Percentiles rank a stretch among this genome's conserved stretches.
Conservation (phyloP, 1,284 basidiomycete genomes). For the Trichosporon coremiiforme region DNA sequence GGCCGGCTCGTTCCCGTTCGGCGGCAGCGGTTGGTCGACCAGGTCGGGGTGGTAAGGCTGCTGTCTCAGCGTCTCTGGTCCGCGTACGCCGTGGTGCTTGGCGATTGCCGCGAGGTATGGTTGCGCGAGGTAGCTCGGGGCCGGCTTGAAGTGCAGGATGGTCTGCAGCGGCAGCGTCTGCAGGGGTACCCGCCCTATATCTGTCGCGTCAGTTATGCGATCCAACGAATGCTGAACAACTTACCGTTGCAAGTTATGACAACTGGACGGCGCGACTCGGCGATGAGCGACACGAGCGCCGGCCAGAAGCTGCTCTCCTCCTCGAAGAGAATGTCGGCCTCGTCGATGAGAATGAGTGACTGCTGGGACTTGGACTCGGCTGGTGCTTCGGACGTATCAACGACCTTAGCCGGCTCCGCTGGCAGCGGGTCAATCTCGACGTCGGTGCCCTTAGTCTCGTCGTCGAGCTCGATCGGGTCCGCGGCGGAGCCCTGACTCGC, state of each 20-base stretch:
- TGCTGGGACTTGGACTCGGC: conserved; percentile 58
- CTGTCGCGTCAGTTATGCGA: conserved; percentile 57
- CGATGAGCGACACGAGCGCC: conserved; percentile 75
- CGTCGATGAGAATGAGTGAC: conserved; percentile 91
- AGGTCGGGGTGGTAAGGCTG: conserved; percentile 28
- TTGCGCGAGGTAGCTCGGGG: conserved; percentile 63
- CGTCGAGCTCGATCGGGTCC: conserved; percentile 42
- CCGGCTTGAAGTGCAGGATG: conserved; percentile 68
- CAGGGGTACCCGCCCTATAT: conserved; percentile 70
- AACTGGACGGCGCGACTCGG: conserved; percentile 78
- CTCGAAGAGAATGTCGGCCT: conserved; percentile 89
- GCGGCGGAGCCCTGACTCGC: conserved; percentile 36
- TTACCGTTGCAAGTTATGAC: conserved; percentile 90
- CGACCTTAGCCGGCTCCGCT: not conserved
- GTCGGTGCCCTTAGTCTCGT: conserved; percentile 17
- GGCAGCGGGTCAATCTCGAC: not conserved
- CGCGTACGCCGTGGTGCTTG: conserved; percentile 18
- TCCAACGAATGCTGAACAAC: conserved; percentile 47
- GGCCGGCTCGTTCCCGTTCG: conserved; percentile 54
- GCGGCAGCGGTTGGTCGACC: conserved; percentile 54
- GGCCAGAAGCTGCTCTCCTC: conserved; percentile 93
- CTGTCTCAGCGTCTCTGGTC: conserved; percentile 43
- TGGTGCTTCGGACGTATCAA: not conserved
- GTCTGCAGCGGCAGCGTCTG: conserved; percentile 75
- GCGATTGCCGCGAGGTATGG: conserved; percentile 72